These are phyloP conservation scores for Cryomyces antarcticus DNA, from an alignment of 495 filamentous ascomycete genomes.

Conservation along the genomic window DNA sequence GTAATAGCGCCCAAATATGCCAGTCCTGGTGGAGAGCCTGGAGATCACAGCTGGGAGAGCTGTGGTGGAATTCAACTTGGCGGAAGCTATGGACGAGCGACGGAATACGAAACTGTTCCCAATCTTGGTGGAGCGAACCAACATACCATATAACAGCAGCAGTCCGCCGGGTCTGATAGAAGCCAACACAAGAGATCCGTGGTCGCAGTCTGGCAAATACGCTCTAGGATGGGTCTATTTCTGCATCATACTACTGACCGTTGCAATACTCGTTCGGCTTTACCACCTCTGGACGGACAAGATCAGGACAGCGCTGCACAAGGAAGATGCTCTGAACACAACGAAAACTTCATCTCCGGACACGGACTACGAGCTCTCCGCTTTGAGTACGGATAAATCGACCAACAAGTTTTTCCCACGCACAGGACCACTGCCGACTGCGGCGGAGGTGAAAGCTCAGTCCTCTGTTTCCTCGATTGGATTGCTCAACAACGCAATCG, in stretches of 20 bases:
- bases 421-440: conserved; percentile 25
- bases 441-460: conserved; percentile 33
- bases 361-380: conserved; percentile 47
- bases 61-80: too few relatives aligned
- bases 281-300: conserved; percentile 81
- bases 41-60: too few relatives aligned
- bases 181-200: conserved; percentile 61
- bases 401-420: conserved; percentile 55
- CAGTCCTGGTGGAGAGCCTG: too few relatives aligned
- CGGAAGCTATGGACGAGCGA: too few relatives aligned
- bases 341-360: conserved; percentile 36
- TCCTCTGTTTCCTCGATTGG: conserved; percentile 47
- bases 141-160: conserved; percentile 42
- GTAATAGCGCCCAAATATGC: too few relatives aligned
- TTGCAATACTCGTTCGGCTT: conserved; percentile 42
- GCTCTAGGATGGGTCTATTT: conserved; percentile 79
- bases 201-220: conserved; percentile 66
- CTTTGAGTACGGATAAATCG: conserved; percentile 44
- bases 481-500: conserved; percentile 52
- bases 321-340: conserved; percentile 42
- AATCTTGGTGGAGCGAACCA: conserved; percentile 47
- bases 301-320: conserved; percentile 63
- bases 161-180: conserved; percentile 50
- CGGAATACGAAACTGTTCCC: background rate
- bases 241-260: conserved; percentile 43